Percentiles rank a stretch among this genome's conserved stretches.
phyloP scores from a whole-genome alignment of 768 basidiomycete species.

The Agrocybe praecox region DNA sequence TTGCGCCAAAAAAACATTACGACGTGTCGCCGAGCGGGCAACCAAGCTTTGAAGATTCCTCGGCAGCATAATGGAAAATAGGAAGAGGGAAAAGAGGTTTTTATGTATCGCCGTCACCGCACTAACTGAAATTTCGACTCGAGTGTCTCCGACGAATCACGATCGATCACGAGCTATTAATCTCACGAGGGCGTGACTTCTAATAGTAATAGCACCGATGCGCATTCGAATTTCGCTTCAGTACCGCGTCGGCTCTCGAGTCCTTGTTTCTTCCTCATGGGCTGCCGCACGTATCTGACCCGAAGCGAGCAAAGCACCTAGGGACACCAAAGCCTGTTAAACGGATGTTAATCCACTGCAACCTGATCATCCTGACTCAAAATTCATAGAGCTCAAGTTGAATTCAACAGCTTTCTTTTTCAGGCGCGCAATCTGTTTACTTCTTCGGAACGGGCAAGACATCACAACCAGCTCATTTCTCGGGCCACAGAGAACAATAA shows the following conservation, averaged over 20 bases:
- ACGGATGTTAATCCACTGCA: no score
- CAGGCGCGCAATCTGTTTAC: no score
- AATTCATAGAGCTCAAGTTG: no score
- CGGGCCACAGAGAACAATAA: no score
- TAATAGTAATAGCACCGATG: not conserved
- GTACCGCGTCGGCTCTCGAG: not conserved
- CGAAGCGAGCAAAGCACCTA: no score
- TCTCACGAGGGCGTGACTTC: not conserved
- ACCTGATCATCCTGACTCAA: no score
- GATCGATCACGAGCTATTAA: slow-evolving; percentile 1
- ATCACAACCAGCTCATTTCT: no score
- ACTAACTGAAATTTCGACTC: slow-evolving; percentile 20
- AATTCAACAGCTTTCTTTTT: no score
- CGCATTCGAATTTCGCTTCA: not conserved
- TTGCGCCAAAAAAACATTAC: slow-evolving; percentile 22
- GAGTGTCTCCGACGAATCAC: slow-evolving; percentile 17
- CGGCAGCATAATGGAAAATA: slow-evolving; percentile 37
- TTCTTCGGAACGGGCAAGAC: no score
- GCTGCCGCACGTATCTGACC: no score
- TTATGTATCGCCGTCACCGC: slow-evolving; percentile 12
- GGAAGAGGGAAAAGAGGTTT: slow-evolving; percentile 1
- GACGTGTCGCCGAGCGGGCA: slow-evolving; percentile 34
- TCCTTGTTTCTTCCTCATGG: no score
- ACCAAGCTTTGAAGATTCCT: slow-evolving; percentile 44
- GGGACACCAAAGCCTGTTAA: no score